These are phyloP conservation scores for Glaciozyma martinii DNA, from an alignment of 768 basidiomycete genomes.

Conservation along the genomic window DNA sequence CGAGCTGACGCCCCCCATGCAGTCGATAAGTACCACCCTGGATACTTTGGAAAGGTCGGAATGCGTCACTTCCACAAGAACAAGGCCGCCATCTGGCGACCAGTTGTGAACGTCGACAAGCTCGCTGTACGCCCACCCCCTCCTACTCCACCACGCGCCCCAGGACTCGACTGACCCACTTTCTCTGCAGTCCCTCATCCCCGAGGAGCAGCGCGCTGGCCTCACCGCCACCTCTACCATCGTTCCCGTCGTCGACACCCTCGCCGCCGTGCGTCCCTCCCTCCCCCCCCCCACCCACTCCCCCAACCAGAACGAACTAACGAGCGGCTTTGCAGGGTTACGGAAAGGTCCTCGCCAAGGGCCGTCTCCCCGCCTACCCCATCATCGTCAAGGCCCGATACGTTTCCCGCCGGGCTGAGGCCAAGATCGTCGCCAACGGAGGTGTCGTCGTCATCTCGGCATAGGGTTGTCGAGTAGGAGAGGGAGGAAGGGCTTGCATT, in stretches of 20 bases:
- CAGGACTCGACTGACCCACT: background rate
- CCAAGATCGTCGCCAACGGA: slow-evolving; percentile 57
- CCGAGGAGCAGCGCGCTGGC: slow-evolving; percentile 69
- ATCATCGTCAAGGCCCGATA: slow-evolving; percentile 94
- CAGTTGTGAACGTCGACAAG: slow-evolving; percentile 98
- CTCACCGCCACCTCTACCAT: slow-evolving; percentile 64
- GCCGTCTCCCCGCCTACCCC: slow-evolving; percentile 73
- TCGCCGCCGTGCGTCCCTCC: slow-evolving; percentile 39
- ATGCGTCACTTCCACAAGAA: slow-evolving; percentile 98
- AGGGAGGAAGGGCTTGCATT: background rate
- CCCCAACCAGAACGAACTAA: slow-evolving; percentile 36
- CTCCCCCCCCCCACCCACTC: slow-evolving; percentile 76
- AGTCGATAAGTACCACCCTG: slow-evolving; percentile 9
- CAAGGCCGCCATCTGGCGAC: slow-evolving; percentile 81
- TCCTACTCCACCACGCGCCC: background rate
- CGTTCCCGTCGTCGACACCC: slow-evolving; percentile 88
- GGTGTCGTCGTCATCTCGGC: slow-evolving; percentile 89
- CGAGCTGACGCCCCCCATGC: slow-evolving; percentile 43
- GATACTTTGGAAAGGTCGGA: slow-evolving; percentile 48
- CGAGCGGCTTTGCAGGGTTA: slow-evolving; percentile 56
- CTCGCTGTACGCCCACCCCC: slow-evolving; percentile 40
- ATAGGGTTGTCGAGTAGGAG: slow-evolving; percentile 41
- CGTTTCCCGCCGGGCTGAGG: slow-evolving; percentile 35
- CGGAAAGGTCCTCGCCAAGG: slow-evolving; percentile 91
- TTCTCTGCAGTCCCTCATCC: slow-evolving; percentile 65